These are phyloP conservation scores for Plantago lanceolata DNA, from an alignment of 305 asterid species.

Conservation along the genomic window DNA sequence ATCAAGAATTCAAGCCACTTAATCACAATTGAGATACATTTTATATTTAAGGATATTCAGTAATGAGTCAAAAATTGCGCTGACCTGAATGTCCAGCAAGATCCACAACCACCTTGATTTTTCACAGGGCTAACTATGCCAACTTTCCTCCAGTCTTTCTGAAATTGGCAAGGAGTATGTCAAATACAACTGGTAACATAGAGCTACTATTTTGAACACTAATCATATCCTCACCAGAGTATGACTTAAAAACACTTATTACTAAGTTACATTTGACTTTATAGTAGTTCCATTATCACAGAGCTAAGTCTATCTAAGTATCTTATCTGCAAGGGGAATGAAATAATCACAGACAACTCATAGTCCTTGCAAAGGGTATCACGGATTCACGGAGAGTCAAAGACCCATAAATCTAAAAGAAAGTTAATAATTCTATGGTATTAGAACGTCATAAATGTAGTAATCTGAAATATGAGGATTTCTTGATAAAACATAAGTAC, in stretches of 20 bases:
- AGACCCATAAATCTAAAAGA: not conserved
- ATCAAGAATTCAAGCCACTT: conserved; percentile 39
- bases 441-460: not conserved
- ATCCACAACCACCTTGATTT: conserved; percentile 85
- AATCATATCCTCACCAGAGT: too few species aligned
- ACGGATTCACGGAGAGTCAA: not conserved
- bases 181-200: not conserved
- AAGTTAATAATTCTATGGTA: not conserved
- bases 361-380: not conserved
- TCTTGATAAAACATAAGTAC: not conserved
- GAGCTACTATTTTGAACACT: too few species aligned
- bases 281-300: not conserved
- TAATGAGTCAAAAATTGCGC: not conserved
- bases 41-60: too few species aligned
- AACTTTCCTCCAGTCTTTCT: conserved; percentile 89
- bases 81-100: conserved; percentile 99
- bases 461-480: not conserved
- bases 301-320: not conserved
- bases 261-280: too few species aligned
- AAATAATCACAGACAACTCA: not conserved
- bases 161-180: conserved; percentile 47
- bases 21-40: too few species aligned
- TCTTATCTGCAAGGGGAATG: not conserved
- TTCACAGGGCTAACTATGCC: conserved; percentile 92
- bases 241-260: too few species aligned